Evolutionary conservation across 2,329 filamentous ascomycete genomes (phyloP), one percentile per base, ranked within the genome.

Genomic region (Ophiostoma pallidulum): DNA sequence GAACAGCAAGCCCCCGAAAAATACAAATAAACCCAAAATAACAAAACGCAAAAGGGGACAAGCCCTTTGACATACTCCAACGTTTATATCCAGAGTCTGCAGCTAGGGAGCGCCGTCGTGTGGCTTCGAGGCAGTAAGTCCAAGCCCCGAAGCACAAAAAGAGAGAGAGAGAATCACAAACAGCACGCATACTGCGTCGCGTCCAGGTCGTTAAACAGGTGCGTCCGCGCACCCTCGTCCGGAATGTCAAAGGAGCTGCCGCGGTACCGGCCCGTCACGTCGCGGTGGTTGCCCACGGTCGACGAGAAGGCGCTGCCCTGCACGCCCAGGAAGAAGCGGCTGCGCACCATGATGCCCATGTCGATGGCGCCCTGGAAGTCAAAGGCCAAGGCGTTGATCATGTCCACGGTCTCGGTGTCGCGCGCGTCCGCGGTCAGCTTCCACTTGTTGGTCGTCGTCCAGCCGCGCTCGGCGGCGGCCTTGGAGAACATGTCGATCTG

Each of bases 401-500:
- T 51, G 2, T 48, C 42, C 4, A 57, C 29, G 0, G 57, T 57
- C 1, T 53, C 41, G 8, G 45, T 26, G 41, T 60, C 56, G 47
- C n/a, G 47, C 29, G 26, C 43, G 12, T 35, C 31, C 12, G 8
- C 19, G 8, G 57, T 58, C 3, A 65, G 48, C 5, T 46, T 51
- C 56, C 60, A 65, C 47, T 65, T 65, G 49, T 64, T 58, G 6
- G 58, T 63, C 3, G 64, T 62, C 3, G 58, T 55, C 63, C 63
- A 65, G 6, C 63, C 62, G 29, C 61, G 56, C 22, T 43, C 53
- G 10, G 51, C 54, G 1, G 58, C 63, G 0, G 61, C 62, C 5
- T 45, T 49, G 0, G 53, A 53, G 45, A 65, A 65, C 20, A 55
- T 58, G 20, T 58, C 38, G 14, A 64, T 57, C 51, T 63, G 62